Base-by-base conservation (phyloP, 78 protist species). In the Dictyostelium purpureum region DNA sequence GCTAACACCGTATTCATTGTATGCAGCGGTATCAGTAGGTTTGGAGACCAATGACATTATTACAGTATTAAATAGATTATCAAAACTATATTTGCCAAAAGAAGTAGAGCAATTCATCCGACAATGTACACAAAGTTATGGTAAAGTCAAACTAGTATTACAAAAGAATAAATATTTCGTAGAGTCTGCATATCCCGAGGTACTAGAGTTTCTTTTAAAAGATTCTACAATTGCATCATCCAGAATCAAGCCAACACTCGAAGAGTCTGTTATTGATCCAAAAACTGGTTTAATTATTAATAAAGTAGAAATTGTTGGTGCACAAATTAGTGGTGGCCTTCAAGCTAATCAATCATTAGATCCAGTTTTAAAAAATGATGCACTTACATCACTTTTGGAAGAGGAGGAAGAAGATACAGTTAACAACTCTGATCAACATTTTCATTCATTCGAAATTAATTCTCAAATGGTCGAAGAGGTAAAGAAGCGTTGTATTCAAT, bases 11-110 rank as follows among this genome's bases (percentile, higher is more conserved):
- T 94, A 87, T 80, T 99, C 99, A 38, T 95, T 99, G 35, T 97
- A 87, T 69, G 98, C 99, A 0, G 99, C 99, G 2, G 98, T 93
- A 0, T 96, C 99, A 6, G 88, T 96, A 56, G 99, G 99, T 9
- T 75, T 97, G 26, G 69, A 66, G 11, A 71, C 98, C 2, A 94
- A 91, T 11, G 88, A 87, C 19, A 97, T 98, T 37, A 51, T 97
- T 24, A 14, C 10, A 10, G 71, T 18, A 12, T 89, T 97, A 16
- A 26, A 40, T 6, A 14, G 54, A 40, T 71, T 98, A 35, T 92
- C 96, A 10, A 98, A 98, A 91, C 16, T 49, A 18, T 35, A 4
- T 12, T 1, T 97, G 9, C 95, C 96, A 33, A 40, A n/a, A 19
- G 51, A 31, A 51, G 82, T 97, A 3, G 21, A 21, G 6, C 16